These are phyloP conservation scores for Euphrasia arctica DNA, from an alignment of 305 asterid genomes.

Conservation along the genomic window DNA sequence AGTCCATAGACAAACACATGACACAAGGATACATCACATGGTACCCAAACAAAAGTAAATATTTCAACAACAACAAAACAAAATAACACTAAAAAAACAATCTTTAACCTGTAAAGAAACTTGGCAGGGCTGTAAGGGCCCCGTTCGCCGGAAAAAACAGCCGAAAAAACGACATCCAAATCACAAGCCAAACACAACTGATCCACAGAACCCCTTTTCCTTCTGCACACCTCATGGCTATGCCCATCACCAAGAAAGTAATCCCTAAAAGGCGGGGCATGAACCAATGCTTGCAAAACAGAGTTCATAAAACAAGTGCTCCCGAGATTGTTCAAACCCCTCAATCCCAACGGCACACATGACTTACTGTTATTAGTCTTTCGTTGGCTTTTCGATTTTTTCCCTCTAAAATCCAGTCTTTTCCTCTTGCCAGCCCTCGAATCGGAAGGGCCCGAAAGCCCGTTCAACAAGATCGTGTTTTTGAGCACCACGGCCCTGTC, in stretches of 20 bases:
- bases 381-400: slow-evolving; percentile 43
- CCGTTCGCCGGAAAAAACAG: slow-evolving; percentile 60
- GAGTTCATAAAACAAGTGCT: slow-evolving; percentile 82
- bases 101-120: slow-evolving; percentile 70
- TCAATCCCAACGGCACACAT: slow-evolving; percentile 63
- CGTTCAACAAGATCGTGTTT: slow-evolving; percentile 40
- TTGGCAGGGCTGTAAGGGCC: slow-evolving; percentile 72
- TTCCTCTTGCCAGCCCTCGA: slow-evolving; percentile 61
- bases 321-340: slow-evolving; percentile 80
- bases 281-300: slow-evolving; percentile 76
- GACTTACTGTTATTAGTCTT: slow-evolving; percentile 60
- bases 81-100: slow-evolving; percentile 7
- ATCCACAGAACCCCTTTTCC: slow-evolving; percentile 33
- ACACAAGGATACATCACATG: neutral
- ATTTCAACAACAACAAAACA: slow-evolving; percentile 11
- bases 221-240: slow-evolving; percentile 46
- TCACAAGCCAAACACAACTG: slow-evolving; percentile 70
- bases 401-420: slow-evolving; percentile 58
- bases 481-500: slow-evolving; percentile 47
- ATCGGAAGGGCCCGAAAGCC: slow-evolving; percentile 33
- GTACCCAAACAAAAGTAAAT: slow-evolving; percentile 7
- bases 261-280: slow-evolving; percentile 74
- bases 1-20: neutral
- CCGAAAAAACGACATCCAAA: slow-evolving; percentile 59
- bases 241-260: slow-evolving; percentile 67